phyloP scores from a whole-genome alignment of 2,329 filamentous ascomycete species.

The Sphaerostilbella broomeana region DNA sequence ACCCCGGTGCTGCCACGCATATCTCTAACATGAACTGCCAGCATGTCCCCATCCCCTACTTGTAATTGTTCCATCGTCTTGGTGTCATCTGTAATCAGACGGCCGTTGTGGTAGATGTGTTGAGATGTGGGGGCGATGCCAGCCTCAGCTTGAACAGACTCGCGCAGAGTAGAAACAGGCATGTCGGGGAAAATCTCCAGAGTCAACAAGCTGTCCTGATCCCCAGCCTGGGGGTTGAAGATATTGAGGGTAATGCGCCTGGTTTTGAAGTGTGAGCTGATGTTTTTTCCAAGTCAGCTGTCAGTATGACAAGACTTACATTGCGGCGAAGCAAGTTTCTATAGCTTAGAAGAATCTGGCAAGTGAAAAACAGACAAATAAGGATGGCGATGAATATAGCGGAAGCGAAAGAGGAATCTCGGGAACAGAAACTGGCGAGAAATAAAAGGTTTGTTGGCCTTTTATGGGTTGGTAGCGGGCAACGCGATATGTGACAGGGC shows the following conservation, averaged over 20 bases:
- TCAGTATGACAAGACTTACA: conserved; percentile 5
- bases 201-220: conserved; percentile 68
- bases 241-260: conserved; percentile 89
- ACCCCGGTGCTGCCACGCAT: conserved; percentile 44
- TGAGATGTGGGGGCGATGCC: conserved; percentile 65
- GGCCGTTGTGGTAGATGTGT: conserved; percentile 85
- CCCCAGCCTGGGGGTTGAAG: conserved; percentile 61
- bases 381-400: not conserved
- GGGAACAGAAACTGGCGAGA: not conserved
- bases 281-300: not conserved
- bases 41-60: conserved; percentile 84
- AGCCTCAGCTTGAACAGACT: conserved; percentile 79
- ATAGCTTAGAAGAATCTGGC: not conserved
- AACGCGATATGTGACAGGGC: too few species aligned
- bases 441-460: too few species aligned
- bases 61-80: conserved; percentile 77
- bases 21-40: conserved; percentile 73
- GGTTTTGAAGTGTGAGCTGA: conserved; percentile 5
- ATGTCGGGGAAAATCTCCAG: conserved; percentile 79
- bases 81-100: conserved; percentile 66
- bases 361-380: not conserved
- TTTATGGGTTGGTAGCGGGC: too few species aligned
- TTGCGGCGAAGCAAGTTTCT: not conserved
- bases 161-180: conserved; percentile 78
- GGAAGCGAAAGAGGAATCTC: not conserved